phyloP scores from a whole-genome alignment of 768 basidiomycete genomes.

The Naganishia friedmannii region DNA sequence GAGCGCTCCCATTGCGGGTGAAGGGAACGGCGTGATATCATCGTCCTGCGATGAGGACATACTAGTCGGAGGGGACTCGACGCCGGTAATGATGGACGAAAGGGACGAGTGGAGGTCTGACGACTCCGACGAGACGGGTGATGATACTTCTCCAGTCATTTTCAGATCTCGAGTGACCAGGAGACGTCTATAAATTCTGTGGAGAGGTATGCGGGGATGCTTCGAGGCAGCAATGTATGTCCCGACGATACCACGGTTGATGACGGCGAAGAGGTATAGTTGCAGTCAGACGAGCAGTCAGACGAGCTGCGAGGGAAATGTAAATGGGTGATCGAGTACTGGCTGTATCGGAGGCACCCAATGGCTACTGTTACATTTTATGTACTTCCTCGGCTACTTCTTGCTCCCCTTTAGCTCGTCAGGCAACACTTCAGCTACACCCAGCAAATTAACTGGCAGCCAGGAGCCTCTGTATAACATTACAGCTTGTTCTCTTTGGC shows the following conservation, averaged over 20 bases:
- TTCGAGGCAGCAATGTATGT: too few species aligned
- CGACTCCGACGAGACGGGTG: not conserved
- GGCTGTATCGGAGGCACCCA: too few species aligned
- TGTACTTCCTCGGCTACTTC: too few species aligned
- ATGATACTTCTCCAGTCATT: not conserved
- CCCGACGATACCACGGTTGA: not conserved
- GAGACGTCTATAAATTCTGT: not conserved
- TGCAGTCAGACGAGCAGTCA: not conserved
- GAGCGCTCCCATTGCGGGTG: slow-evolving; percentile 35
- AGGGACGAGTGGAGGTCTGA: slow-evolving; percentile 24
- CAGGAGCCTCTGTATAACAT: too few species aligned
- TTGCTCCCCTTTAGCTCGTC: too few species aligned
- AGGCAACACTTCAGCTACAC: too few species aligned
- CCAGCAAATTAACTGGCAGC: too few species aligned
- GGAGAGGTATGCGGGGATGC: not conserved
- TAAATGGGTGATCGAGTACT: too few species aligned
- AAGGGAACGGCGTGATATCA: slow-evolving; percentile 42
- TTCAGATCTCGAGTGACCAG: too few species aligned
- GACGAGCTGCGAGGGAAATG: not conserved
- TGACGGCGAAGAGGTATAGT: not conserved
- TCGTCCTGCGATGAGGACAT: slow-evolving; percentile 4
- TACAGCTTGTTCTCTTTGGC: too few species aligned
- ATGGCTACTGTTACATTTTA: too few species aligned
- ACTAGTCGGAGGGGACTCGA: slow-evolving; percentile 35
- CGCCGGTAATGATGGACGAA: slow-evolving; percentile 36